Percentiles rank a stretch among this genome's conserved stretches.
Evolutionary conservation across 2,329 filamentous ascomycete species (phyloP).

Genomic region (Neoscytalidium dimidiatum): DNA sequence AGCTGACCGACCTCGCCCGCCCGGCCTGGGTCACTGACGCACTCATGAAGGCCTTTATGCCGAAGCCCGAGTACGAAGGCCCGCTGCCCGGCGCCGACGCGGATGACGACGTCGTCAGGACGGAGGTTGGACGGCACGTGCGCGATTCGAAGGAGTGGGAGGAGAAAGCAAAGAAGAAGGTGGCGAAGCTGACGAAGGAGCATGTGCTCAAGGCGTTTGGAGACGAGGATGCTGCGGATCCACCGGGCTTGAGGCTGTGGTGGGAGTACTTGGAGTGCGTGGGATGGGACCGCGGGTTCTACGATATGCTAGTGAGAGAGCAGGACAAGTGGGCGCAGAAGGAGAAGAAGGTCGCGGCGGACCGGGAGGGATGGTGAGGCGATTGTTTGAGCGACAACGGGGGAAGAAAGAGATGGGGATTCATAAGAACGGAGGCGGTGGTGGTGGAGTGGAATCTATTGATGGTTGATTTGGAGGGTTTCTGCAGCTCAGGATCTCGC

Average conservation of each 20-base stretch:
- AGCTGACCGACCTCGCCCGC: conserved; percentile 36
- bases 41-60: conserved; percentile 46
- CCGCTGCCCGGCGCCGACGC: conserved; percentile 28
- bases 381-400: no score
- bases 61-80: conserved; percentile 43
- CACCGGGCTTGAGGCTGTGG: conserved; percentile 46
- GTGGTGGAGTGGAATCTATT: no score
- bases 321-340: neutral
- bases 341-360: neutral
- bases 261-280: conserved; percentile 52
- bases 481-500: no score
- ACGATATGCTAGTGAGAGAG: conserved; percentile 38
- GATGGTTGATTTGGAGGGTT: no score
- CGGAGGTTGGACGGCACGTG: conserved; percentile 37
- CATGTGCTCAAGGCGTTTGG: conserved; percentile 43
- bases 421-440: no score
- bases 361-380: neutral
- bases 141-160: conserved; percentile 42
- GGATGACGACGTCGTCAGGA: conserved; percentile 27
- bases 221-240: conserved; percentile 41
- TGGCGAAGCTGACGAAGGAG: conserved; percentile 37
- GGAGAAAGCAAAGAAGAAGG: conserved; percentile 38
- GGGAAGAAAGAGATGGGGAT: neutral
- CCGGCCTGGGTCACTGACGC: conserved; percentile 45
- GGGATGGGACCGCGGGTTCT: conserved; percentile 44